These are phyloP conservation scores for Colletotrichum zoysiae DNA, from an alignment of 2,329 filamentous ascomycete species.

Conservation along the genomic window DNA sequence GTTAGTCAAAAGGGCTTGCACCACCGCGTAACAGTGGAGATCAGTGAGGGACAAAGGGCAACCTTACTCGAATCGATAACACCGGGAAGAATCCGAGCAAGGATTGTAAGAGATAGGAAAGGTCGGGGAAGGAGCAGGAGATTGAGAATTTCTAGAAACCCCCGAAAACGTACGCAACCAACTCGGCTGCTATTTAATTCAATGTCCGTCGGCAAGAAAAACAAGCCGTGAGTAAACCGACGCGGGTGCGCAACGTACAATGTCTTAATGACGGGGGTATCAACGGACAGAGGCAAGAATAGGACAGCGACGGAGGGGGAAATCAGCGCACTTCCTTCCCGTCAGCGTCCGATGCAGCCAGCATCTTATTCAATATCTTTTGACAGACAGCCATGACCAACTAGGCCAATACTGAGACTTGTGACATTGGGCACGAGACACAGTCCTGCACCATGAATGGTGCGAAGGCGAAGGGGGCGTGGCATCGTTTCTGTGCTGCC, in stretches of 20 bases:
- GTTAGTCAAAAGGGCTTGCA: constrained; percentile 38
- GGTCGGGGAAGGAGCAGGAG: background rate
- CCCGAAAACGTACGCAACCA: constrained; percentile 24
- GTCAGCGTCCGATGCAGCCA: constrained; percentile 36
- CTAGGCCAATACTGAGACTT: constrained; percentile 6
- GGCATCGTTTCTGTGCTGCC: constrained; percentile 12
- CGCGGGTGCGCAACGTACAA: constrained; percentile 21
- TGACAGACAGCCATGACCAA: constrained; percentile 5
- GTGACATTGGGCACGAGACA: constrained; percentile 34
- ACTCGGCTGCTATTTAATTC: constrained; percentile 28
- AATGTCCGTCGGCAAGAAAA: constrained; percentile 15
- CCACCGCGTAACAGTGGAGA: constrained; percentile 36
- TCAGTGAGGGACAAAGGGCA: constrained; percentile 9
- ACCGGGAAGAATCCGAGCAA: constrained; percentile 15
- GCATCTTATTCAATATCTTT: constrained; percentile 30
- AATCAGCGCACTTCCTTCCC: constrained; percentile 36
- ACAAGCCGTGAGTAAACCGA: constrained; percentile 11
- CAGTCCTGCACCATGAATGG: constrained; percentile 23
- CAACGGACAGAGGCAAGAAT: constrained; percentile 26
- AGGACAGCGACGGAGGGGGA: background rate
- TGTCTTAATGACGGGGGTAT: constrained; percentile 30
- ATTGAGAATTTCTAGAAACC: background rate
- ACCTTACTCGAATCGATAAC: constrained; percentile 19
- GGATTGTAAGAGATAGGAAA: background rate
- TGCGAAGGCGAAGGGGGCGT: background rate